Base-by-base conservation (phyloP, 306 rosid species). In the Nissolia schottii region DNA sequence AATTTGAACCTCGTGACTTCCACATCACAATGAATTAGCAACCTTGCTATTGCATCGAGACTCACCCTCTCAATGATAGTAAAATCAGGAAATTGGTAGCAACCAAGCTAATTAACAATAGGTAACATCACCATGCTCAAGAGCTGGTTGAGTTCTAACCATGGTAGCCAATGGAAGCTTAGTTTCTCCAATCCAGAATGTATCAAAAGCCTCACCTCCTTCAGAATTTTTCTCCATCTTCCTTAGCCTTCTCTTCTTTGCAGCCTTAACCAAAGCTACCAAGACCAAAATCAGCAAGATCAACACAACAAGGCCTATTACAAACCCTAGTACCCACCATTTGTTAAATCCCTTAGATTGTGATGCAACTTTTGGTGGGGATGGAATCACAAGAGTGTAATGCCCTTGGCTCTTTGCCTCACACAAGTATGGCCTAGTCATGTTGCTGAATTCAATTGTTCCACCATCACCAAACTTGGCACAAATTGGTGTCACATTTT, bases 111-210 rank as follows among this genome's bases (percentile, higher is more conserved):
- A 28, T 3, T 2, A 28, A 68, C 65, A 80, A 73, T n/a, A n/a
- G n/a, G n/a, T 32, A 69, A 22, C 56, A 46, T 71, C 32, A 35
- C 70, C 86, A 35, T 84, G 62, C 71, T 89, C 99, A 84, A 91
- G 89, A 20, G 50, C 18, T 2, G 97, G 97, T 65, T 81, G 91
- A 2, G 99, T 94, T 88, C 99, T 89, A 59, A 83, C 31, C 86
- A 74, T 79, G 23, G 96, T 49, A 18, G 96, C 99, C 18, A 76
- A 76, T 61, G 99, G 99, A 86, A 94, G 80, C 85, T 78, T 94
- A 73, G 91, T 89, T 10, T 66, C 81, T 46, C 99, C 97, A 71
- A 94, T 77, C 91, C 97, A 89, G 69, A 89, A 79, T 32, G 87
- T 83, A 63, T 74, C 89, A 40, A 94, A 83, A 51, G 74, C 59